Evolutionary conservation across 768 basidiomycete species (phyloP).

Genomic region (Rhodotorula babjevae): DNA sequence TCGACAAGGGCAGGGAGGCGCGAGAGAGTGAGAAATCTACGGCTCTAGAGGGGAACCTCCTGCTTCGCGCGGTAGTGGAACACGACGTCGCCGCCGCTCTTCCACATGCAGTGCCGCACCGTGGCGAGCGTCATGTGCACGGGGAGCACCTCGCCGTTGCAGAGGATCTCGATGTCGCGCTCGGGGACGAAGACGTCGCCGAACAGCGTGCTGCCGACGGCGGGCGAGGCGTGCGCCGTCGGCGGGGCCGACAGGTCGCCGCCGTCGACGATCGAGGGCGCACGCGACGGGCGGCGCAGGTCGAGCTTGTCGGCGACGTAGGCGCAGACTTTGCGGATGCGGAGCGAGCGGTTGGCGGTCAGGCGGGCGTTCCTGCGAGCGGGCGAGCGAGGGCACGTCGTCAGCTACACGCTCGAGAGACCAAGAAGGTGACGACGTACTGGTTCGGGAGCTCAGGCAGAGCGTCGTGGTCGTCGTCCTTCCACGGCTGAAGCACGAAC

Average conservation of each 20-base stretch:
- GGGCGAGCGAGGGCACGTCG: too few species aligned
- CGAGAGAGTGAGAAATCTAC: background rate
- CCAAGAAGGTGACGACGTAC: constrained; percentile 54
- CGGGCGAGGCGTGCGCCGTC: constrained; percentile 55
- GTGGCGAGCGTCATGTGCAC: constrained; percentile 84
- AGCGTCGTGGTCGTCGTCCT: constrained; percentile 56
- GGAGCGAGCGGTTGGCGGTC: constrained; percentile 77
- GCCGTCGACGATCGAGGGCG: constrained; percentile 27
- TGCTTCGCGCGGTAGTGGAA: constrained; percentile 30
- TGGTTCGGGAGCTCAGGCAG: constrained; percentile 78
- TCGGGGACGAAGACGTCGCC: constrained; percentile 23
- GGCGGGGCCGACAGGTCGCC: background rate
- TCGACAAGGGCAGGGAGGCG: too few species aligned
- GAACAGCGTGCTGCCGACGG: constrained; percentile 9
- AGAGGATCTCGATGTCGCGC: constrained; percentile 70
- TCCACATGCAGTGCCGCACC: constrained; percentile 85
- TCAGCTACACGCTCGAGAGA: background rate
- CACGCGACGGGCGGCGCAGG: constrained; percentile 27
- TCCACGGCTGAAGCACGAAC: constrained; percentile 81
- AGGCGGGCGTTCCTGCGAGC: constrained; percentile 65
- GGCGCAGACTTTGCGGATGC: constrained; percentile 73
- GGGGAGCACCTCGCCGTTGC: constrained; percentile 76
- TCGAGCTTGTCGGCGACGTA: constrained; percentile 60
- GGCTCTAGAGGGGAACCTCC: background rate
- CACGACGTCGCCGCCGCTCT: constrained; percentile 38